A percentile compares a stretch with the other conserved stretches of the same genome.
phyloP scores from a whole-genome alignment of 257 asterid genomes.

The Nicotiana tabacum region DNA sequence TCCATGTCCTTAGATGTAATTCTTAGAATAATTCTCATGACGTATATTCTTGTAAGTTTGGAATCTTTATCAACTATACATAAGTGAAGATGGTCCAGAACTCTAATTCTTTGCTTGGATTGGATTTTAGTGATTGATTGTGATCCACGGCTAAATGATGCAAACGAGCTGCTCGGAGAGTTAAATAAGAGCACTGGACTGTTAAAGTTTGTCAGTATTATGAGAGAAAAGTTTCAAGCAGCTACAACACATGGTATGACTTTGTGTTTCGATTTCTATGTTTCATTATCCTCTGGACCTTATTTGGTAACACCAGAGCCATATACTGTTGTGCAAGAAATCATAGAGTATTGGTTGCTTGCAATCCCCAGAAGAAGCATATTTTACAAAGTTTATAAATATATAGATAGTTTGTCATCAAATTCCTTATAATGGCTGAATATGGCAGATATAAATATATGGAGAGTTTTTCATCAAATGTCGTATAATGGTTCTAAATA shows the following conservation, averaged over 20 bases:
- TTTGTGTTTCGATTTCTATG: slow-evolving; percentile 5
- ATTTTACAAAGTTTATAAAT: not conserved
- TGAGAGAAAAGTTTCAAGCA: slow-evolving; percentile 78
- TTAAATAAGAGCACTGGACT: slow-evolving; percentile 65
- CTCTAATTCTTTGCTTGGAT: slow-evolving; percentile 8
- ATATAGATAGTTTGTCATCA: not conserved
- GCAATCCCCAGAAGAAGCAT: not conserved
- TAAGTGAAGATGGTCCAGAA: not conserved
- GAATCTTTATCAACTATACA: slow-evolving; percentile 2
- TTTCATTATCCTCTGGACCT: not conserved
- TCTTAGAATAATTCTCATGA: slow-evolving; percentile 21
- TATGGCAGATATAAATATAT: not conserved
- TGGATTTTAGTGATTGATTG: slow-evolving; percentile 54
- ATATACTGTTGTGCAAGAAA: not conserved
- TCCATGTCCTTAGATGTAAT: too few species aligned
- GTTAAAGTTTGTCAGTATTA: slow-evolving; percentile 73
- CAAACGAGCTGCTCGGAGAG: slow-evolving; percentile 51
- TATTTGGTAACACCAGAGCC: not conserved
- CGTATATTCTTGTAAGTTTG: slow-evolving; percentile 63
- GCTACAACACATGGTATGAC: slow-evolving; percentile 48
- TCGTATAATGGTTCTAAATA: slow-evolving; percentile 20
- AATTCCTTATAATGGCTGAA: slow-evolving; percentile 14
- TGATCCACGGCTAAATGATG: slow-evolving; percentile 54
- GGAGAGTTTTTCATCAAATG: not conserved
- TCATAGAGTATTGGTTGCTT: not conserved